Percentiles rank a stretch among this genome's conserved stretches.
Evolutionary conservation across 805 yeast genomes (phyloP).

Genomic region (Lipomyces yamanashiensis): DNA sequence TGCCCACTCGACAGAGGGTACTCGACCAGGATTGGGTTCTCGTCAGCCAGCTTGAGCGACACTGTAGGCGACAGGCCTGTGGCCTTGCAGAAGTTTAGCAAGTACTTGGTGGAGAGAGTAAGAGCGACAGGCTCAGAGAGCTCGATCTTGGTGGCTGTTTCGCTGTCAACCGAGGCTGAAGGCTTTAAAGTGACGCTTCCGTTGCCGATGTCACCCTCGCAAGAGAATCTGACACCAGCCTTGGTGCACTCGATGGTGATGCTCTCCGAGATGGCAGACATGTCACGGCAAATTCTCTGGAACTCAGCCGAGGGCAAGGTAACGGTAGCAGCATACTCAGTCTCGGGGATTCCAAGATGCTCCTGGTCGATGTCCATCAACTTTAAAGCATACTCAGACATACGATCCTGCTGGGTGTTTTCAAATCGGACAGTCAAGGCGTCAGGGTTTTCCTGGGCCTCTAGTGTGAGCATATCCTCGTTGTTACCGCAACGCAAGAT

Average conservation of each 20-base stretch:
- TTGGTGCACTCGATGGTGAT: constrained; percentile 84
- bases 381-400: constrained; percentile 87
- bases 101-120: constrained; percentile 89
- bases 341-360: constrained; percentile 88
- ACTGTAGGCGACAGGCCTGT: constrained; percentile 75
- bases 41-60: constrained; percentile 83
- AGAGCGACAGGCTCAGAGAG: constrained; percentile 85
- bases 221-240: constrained; percentile 85
- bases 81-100: constrained; percentile 90
- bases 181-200: constrained; percentile 89
- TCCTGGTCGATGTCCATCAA: constrained; percentile 97
- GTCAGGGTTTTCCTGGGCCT: constrained; percentile 89
- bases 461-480: constrained; percentile 82
- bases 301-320: constrained; percentile 88
- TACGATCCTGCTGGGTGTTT: constrained; percentile 86
- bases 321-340: constrained; percentile 85
- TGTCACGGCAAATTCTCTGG: constrained; percentile 85
- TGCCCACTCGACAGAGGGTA: constrained; percentile 90
- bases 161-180: constrained; percentile 76
- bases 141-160: constrained; percentile 72
- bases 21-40: constrained; percentile 92
- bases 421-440: constrained; percentile 81
- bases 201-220: constrained; percentile 90
- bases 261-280: constrained; percentile 85
- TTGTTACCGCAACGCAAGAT: constrained; percentile 89